Evolutionary conservation across 2,329 filamentous ascomycete genomes (phyloP).

Genomic region (Penicillium sp.): DNA sequence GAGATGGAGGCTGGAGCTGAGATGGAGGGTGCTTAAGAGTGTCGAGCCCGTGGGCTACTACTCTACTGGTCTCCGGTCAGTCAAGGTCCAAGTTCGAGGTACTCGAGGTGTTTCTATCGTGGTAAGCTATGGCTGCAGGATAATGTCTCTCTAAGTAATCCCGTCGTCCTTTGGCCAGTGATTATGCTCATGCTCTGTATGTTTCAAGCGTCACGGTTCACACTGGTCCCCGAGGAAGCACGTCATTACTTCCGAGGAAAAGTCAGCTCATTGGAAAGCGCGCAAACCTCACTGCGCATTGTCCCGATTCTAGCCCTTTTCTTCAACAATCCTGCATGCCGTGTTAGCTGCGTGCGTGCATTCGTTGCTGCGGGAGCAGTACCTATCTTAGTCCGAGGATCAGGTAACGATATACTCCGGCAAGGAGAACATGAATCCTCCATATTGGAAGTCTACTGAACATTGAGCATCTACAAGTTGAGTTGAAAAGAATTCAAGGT

Average conservation of each 20-base stretch:
- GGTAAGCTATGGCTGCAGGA: neutral
- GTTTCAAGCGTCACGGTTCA: neutral
- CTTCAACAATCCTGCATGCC: slow-evolving; percentile 8
- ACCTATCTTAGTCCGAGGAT: neutral
- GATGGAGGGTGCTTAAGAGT: neutral
- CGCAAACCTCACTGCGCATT: slow-evolving; percentile 18
- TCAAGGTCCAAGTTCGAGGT: neutral
- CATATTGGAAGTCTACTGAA: neutral
- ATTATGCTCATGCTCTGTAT: neutral
- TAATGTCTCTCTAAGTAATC: too few relatives aligned
- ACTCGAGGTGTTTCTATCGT: neutral
- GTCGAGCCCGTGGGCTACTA: neutral
- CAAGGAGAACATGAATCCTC: neutral
- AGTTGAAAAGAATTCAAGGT: neutral
- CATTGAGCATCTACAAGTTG: neutral
- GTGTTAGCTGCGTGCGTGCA: neutral
- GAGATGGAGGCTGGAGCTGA: neutral
- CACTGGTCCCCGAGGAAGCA: slow-evolving; percentile 16
- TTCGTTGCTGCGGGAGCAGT: neutral
- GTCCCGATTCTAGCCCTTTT: neutral
- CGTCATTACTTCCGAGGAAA: slow-evolving; percentile 13
- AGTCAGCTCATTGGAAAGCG: neutral
- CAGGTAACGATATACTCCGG: neutral
- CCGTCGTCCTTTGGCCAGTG: too few relatives aligned
- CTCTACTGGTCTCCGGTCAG: neutral